These are phyloP conservation scores for Huntiella moniliformis DNA, from an alignment of 2,329 filamentous ascomycete genomes.

Conservation along the genomic window DNA sequence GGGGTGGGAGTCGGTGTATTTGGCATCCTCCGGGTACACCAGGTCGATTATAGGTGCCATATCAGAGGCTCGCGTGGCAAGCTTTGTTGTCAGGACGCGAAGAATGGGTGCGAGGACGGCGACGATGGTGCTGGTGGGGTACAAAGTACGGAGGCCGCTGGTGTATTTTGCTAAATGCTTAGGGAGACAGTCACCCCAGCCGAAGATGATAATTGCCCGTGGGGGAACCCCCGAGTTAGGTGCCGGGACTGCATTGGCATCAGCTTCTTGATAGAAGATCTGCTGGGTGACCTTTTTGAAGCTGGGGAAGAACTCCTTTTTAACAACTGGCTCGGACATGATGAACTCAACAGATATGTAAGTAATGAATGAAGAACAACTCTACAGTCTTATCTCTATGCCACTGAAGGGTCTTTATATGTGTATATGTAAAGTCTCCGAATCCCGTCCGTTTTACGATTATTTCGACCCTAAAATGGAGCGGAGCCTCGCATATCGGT, in stretches of 20 bases:
- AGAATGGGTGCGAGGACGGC: constrained; percentile 29
- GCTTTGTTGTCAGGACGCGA: constrained; percentile 25
- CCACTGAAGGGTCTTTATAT: background rate
- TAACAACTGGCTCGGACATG: too few species aligned
- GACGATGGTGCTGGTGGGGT: constrained; percentile 30
- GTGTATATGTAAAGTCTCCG: background rate
- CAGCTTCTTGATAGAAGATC: constrained; percentile 24
- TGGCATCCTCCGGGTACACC: constrained; percentile 16
- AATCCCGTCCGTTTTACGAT: too few species aligned
- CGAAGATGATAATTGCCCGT: constrained; percentile 31
- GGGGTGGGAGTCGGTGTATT: constrained; percentile 13
- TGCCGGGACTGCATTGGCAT: constrained; percentile 14
- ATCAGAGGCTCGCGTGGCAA: constrained; percentile 24
- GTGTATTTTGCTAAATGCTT: constrained; percentile 38
- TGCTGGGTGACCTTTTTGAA: constrained; percentile 29
- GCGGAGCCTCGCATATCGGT: too few species aligned
- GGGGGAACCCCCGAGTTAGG: constrained; percentile 18
- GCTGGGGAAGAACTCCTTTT: constrained; percentile 20
- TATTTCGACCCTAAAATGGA: too few species aligned
- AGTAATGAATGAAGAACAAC: background rate
- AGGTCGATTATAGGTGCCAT: constrained; percentile 28
- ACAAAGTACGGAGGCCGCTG: constrained; percentile 31
- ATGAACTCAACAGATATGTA: background rate
- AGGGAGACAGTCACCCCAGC: constrained; percentile 37
- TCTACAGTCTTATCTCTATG: background rate